Conservation (phyloP, 2,329 filamentous ascomycete species). For the Trichoderma hamatum region DNA sequence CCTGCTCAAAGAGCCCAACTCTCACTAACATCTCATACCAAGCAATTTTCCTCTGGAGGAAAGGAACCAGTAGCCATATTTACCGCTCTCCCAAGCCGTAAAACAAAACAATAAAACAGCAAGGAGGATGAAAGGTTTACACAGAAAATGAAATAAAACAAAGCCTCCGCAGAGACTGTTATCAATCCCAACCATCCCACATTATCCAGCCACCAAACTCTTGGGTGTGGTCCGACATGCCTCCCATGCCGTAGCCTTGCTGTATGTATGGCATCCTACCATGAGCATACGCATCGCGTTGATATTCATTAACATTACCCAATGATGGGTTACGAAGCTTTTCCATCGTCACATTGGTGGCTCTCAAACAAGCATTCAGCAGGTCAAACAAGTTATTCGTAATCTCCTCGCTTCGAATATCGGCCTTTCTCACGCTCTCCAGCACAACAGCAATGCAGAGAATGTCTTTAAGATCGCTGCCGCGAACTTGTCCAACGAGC, state of each 20-base stretch:
- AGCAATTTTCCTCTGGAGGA: neutral
- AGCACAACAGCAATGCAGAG: constrained; percentile 53
- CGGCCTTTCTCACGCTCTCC: constrained; percentile 47
- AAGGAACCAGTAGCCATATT: neutral
- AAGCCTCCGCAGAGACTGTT: neutral
- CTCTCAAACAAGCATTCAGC: constrained; percentile 50
- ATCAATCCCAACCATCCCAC: constrained; percentile 46
- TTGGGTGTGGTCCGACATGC: constrained; percentile 35
- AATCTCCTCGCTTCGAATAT: constrained; percentile 48
- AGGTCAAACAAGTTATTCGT: constrained; percentile 46
- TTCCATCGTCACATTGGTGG: constrained; percentile 49
- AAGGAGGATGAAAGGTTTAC: neutral
- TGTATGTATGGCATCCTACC: constrained; percentile 38
- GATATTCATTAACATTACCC: constrained; percentile 29
- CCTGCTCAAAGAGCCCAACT: neutral
- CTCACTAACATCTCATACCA: neutral
- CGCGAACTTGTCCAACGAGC: constrained; percentile 50
- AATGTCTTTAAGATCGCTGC: constrained; percentile 56
- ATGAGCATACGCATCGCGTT: constrained; percentile 37
- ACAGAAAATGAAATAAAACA: neutral
- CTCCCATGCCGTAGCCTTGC: constrained; percentile 35
- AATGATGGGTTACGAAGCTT: constrained; percentile 32
- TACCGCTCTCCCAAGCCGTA: constrained; percentile 3
- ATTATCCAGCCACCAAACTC: constrained; percentile 44
- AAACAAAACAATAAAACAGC: neutral